These are phyloP conservation scores for Petunia secreta DNA, from an alignment of 257 asterid species.

Conservation along the genomic window DNA sequence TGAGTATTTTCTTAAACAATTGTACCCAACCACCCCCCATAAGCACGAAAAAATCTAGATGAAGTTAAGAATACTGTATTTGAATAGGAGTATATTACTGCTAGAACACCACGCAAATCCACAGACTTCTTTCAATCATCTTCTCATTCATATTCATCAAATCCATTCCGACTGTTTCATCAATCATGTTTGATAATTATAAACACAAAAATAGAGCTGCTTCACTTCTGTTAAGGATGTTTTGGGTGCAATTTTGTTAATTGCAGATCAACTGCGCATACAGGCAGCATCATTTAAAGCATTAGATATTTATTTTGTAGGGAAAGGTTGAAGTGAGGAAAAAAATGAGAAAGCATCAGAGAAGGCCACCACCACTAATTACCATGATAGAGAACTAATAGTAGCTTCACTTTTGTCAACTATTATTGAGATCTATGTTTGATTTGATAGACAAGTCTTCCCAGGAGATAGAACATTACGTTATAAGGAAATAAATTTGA, in stretches of 20 bases:
- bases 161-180: background rate
- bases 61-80: background rate
- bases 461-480: too few species aligned
- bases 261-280: background rate
- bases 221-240: background rate
- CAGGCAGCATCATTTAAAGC: background rate
- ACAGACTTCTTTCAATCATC: background rate
- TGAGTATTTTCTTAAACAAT: too few species aligned
- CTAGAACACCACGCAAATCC: background rate
- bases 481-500: too few species aligned
- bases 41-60: background rate
- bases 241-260: background rate
- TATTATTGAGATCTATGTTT: too few species aligned
- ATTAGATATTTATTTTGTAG: background rate
- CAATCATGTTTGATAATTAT: background rate
- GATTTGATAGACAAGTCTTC: too few species aligned
- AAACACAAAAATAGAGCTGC: background rate
- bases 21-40: background rate
- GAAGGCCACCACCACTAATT: background rate
- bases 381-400: background rate
- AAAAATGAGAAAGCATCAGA: background rate
- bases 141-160: background rate
- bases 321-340: background rate
- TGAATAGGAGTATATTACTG: background rate
- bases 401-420: background rate